These are phyloP conservation scores for Fusarium sp. DNA, from an alignment of 2,329 filamentous ascomycete species.

Conservation along the genomic window DNA sequence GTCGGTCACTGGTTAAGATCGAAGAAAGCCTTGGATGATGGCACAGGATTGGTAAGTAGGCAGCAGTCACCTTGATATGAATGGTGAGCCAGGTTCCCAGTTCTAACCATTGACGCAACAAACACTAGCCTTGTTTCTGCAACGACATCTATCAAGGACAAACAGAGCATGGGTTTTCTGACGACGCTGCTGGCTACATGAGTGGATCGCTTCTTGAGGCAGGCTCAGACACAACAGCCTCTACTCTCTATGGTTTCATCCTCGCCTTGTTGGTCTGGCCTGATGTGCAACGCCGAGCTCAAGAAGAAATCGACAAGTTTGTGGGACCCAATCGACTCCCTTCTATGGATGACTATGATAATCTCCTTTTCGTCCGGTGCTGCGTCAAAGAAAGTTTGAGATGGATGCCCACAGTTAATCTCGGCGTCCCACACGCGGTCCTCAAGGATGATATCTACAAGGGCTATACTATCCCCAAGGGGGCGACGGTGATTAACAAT, in stretches of 20 bases:
- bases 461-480: constrained; percentile 49
- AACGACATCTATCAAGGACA: constrained; percentile 35
- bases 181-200: constrained; percentile 42
- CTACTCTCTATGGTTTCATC: constrained; percentile 53
- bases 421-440: constrained; percentile 57
- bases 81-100: too few species aligned
- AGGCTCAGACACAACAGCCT: constrained; percentile 51
- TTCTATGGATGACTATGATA: constrained; percentile 57
- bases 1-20: constrained; percentile 18
- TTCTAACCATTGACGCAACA: too few species aligned
- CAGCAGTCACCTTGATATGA: constrained; percentile 12
- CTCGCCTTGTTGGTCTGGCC: constrained; percentile 63
- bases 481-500: neutral
- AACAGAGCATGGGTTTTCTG: constrained; percentile 29
- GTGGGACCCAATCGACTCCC: constrained; percentile 61
- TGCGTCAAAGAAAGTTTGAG: constrained; percentile 52
- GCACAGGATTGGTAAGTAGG: constrained; percentile 14
- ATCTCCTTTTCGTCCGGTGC: constrained; percentile 60
- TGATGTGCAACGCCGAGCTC: constrained; percentile 59
- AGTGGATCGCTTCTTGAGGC: constrained; percentile 47
- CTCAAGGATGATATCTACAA: constrained; percentile 46
- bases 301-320: constrained; percentile 60
- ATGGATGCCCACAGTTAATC: constrained; percentile 51
- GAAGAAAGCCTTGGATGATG: constrained; percentile 1
- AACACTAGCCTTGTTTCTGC: constrained; percentile 29